A percentile compares a stretch with the other conserved stretches of the same genome.
Evolutionary conservation across 1,139 yeast species (phyloP).

Genomic region (Candida sp.): DNA sequence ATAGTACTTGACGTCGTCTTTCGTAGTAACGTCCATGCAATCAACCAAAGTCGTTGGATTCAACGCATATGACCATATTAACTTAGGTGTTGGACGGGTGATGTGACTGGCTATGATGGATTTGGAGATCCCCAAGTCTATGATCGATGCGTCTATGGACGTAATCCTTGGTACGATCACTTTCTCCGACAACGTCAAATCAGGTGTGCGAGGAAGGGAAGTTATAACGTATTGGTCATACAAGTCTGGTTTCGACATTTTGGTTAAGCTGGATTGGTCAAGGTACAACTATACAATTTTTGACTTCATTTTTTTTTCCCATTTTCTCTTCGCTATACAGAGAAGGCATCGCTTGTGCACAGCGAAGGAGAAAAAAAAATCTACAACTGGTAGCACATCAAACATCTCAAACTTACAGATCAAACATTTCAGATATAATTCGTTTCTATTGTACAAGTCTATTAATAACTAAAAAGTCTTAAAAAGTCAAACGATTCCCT

Average conservation of each 20-base stretch:
- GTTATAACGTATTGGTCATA: constrained; percentile 34
- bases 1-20: constrained; percentile 28
- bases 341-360: background rate
- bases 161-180: constrained; percentile 34
- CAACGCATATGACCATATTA: constrained; percentile 74
- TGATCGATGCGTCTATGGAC: constrained; percentile 27
- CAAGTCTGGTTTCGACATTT: constrained; percentile 13
- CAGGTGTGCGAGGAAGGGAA: constrained; percentile 46
- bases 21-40: constrained; percentile 36
- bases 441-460: background rate
- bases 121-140: constrained; percentile 75
- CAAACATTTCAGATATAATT: background rate
- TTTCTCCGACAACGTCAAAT: constrained; percentile 31
- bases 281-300: background rate
- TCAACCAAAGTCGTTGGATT: constrained; percentile 62
- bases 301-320: background rate
- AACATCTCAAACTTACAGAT: background rate
- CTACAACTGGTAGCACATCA: background rate
- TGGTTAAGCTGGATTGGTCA: background rate
- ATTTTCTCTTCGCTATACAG: background rate
- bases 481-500: background rate
- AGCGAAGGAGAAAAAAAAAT: background rate
- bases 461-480: background rate
- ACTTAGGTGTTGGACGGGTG: constrained; percentile 80
- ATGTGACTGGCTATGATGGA: constrained; percentile 75